These are phyloP conservation scores for Dichotomocladium elegans DNA, from an alignment of 371 early-diverging fungal species.

Conservation along the genomic window DNA sequence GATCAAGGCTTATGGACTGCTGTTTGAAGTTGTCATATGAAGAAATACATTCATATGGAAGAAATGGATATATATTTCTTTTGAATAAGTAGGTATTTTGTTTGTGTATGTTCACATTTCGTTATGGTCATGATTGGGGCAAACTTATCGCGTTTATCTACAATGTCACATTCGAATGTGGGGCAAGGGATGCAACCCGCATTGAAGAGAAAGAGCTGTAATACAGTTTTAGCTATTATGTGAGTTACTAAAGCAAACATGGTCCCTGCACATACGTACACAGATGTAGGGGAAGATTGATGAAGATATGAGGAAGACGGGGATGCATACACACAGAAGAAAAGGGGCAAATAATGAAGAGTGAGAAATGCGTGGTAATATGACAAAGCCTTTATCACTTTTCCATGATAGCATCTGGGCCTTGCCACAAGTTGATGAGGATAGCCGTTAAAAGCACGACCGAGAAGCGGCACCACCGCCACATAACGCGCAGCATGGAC, in stretches of 20 bases:
- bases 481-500: conserved; percentile 26
- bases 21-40: too few relatives aligned
- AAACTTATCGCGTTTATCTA: too few relatives aligned
- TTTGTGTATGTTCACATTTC: background rate
- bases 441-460: conserved; percentile 40
- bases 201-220: background rate
- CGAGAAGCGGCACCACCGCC: conserved; percentile 53
- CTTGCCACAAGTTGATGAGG: conserved; percentile 41
- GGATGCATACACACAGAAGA: too few relatives aligned
- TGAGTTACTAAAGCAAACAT: background rate
- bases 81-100: too few relatives aligned
- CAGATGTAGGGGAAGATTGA: too few relatives aligned
- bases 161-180: too few relatives aligned
- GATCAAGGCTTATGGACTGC: too few relatives aligned
- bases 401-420: conserved; percentile 20
- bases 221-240: too few relatives aligned
- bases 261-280: too few relatives aligned
- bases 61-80: background rate
- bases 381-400: background rate
- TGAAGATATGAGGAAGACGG: too few relatives aligned
- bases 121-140: too few relatives aligned
- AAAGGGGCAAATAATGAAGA: background rate
- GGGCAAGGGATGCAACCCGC: background rate
- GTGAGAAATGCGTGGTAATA: background rate
- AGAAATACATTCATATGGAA: too few relatives aligned